Evolutionary conservation across 306 rosid species (phyloP), one percentile per base, ranked within the genome.

Genomic region (Pachyrhizus erosus): DNA sequence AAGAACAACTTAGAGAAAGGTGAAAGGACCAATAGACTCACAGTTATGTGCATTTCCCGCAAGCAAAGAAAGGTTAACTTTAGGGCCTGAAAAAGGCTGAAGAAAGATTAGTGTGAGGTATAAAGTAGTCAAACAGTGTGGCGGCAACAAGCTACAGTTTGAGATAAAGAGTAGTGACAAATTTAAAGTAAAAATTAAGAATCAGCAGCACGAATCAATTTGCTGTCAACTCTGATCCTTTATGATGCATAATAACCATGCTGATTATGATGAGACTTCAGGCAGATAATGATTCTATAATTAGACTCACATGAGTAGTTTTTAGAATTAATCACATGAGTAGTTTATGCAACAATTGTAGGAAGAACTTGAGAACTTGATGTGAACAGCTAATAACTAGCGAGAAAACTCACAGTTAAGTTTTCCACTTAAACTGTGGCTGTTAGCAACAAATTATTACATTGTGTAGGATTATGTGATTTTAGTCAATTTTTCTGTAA

Each of bases 21-120:
- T 42, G 54, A 40, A 40, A 42, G 72, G 68, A 76, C 85, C 11
- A 33, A 48, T 76, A 64, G 78, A 46, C 83, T 70, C 18, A 76
- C 40, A 68, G 61, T 69, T 40, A 51, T 57, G 83, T 70, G 89
- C 73, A 68, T 61, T 80, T 65, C 46, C 66, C 64, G 40, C 68
- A 80, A 80, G 80, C 2, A 69, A 42, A 69, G 13, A 71, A 83
- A 83, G 77, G 46, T 51, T 48, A 86, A 70, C 82, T 70, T 75
- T 82, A 72, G 34, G 81, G 64, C 34, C 43, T 65, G 67, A 42
- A 69, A 80, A 85, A 85, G 83, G 73, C 76, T 42, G 80, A 81
- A 81, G 70, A 81, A 77, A 52, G 20, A 29, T 78, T 66, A 66
- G 67, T 60, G 39, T 27, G 52, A 11, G 40, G 24, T n/a, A 49